Evolutionary conservation across 768 basidiomycete genomes (phyloP).

Genomic region (Dentipellis fragilis): DNA sequence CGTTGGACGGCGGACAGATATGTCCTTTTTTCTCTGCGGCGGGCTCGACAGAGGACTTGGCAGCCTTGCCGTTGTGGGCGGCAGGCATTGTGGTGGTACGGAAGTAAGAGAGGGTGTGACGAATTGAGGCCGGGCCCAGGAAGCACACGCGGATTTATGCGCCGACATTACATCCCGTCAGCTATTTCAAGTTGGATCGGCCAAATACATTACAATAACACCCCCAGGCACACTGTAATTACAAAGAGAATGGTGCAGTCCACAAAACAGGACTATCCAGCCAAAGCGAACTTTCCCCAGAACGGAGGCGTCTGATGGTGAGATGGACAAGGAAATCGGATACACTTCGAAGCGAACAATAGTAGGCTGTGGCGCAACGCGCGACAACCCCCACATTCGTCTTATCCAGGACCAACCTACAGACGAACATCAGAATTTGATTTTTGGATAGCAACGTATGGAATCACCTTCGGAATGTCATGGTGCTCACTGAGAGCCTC

Average conservation of each 20-base stretch:
- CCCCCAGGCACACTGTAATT: conserved; percentile 5
- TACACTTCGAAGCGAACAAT: neutral
- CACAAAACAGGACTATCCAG: no score
- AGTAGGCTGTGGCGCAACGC: conserved; percentile 1
- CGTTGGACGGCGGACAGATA: conserved; percentile 46
- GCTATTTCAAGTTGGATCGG: conserved; percentile 20
- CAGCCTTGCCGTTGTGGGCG: neutral
- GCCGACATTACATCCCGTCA: conserved; percentile 19
- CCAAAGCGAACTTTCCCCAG: no score
- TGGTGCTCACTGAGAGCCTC: conserved; percentile 88
- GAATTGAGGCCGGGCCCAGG: conserved; percentile 17
- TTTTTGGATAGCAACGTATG: conserved; percentile 8
- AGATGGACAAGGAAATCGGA: neutral
- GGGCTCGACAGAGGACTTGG: conserved; percentile 15
- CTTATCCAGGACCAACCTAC: conserved; percentile 84
- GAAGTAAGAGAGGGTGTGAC: conserved; percentile 11
- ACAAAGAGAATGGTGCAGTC: neutral
- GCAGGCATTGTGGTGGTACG: conserved; percentile 25
- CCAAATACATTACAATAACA: conserved; percentile 24
- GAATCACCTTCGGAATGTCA: conserved; percentile 78
- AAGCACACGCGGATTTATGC: conserved; percentile 16
- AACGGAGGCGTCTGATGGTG: no score
- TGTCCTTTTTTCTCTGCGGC: conserved; percentile 38
- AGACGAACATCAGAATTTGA: conserved; percentile 3
- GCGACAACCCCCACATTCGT: conserved; percentile 6